Evolutionary conservation across 257 asterid genomes (phyloP).

Genomic region (Solanum chmielewskii): DNA sequence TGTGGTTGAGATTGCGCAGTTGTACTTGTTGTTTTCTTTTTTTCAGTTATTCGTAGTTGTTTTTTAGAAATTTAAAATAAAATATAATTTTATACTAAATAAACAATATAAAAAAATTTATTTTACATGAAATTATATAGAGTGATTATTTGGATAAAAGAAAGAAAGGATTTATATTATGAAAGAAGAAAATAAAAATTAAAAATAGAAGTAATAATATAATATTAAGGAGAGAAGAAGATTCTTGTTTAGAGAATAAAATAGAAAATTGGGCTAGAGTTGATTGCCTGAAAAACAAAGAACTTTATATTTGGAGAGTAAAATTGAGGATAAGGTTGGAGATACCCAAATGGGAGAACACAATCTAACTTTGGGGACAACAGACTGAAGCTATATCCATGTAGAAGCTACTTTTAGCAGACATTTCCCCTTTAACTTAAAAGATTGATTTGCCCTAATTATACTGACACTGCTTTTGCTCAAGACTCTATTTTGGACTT

Average conservation of each 20-base stretch:
- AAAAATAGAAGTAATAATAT: too few relatives aligned
- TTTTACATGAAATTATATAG: not conserved
- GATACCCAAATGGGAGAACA: not conserved
- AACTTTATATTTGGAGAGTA: not conserved
- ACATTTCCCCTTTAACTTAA: not conserved
- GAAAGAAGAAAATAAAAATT: not conserved
- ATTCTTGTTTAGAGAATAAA: not conserved
- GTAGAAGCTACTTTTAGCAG: not conserved
- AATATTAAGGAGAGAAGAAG: not conserved
- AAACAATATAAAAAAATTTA: too few relatives aligned
- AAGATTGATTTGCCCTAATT: not conserved
- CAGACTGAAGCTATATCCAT: not conserved
- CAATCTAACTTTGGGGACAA: not conserved
- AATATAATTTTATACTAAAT: not conserved
- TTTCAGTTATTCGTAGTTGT: not conserved
- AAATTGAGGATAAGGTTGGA: not conserved
- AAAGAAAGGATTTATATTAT: too few relatives aligned
- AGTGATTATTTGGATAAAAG: not conserved
- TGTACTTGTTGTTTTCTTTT: not conserved
- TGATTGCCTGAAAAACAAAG: not conserved
- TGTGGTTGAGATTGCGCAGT: not conserved
- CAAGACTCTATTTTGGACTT: not conserved
- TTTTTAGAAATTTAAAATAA: too few relatives aligned
- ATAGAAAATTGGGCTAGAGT: not conserved
- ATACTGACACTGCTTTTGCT: not conserved